Evolutionary conservation across 2,329 filamentous ascomycete genomes (phyloP).

Genomic region (Alternaria novae-zelandiae): DNA sequence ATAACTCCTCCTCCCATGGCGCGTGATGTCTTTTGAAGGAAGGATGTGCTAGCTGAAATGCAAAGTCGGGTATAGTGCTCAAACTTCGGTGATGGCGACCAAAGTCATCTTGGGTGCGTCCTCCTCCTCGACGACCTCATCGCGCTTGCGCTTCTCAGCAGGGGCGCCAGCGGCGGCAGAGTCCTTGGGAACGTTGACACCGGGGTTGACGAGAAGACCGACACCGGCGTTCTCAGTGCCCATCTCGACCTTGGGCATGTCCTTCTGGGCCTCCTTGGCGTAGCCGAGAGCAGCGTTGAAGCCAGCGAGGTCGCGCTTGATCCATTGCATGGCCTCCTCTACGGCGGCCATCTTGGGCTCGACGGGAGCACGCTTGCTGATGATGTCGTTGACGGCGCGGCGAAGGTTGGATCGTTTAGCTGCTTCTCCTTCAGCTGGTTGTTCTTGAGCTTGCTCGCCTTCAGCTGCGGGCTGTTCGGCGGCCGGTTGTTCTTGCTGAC

Average conservation of each 20-base stretch:
- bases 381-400: slow-evolving; percentile 33
- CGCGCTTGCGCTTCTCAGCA: slow-evolving; percentile 26
- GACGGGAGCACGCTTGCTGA: slow-evolving; percentile 36
- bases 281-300: slow-evolving; percentile 58
- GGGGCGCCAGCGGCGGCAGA: slow-evolving; percentile 46
- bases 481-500: slow-evolving; percentile 20
- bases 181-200: slow-evolving; percentile 46
- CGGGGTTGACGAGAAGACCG: slow-evolving; percentile 47
- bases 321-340: slow-evolving; percentile 45
- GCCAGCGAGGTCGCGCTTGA: slow-evolving; percentile 57
- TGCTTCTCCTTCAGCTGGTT: slow-evolving; percentile 36
- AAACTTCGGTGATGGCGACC: slow-evolving; percentile 49
- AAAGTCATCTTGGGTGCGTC: slow-evolving; percentile 48
- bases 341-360: slow-evolving; percentile 39
- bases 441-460: slow-evolving; percentile 23
- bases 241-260: slow-evolving; percentile 57
- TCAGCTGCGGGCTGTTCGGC: slow-evolving; percentile 12
- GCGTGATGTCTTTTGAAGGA: neutral
- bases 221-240: slow-evolving; percentile 56
- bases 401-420: slow-evolving; percentile 35
- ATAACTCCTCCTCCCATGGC: neutral
- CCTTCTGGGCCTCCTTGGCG: slow-evolving; percentile 55
- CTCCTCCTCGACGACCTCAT: slow-evolving; percentile 38
- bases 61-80: slow-evolving; percentile 13
- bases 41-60: neutral